phyloP scores from a whole-genome alignment of 1,284 basidiomycete species.

The Pseudozyma thailandica region DNA sequence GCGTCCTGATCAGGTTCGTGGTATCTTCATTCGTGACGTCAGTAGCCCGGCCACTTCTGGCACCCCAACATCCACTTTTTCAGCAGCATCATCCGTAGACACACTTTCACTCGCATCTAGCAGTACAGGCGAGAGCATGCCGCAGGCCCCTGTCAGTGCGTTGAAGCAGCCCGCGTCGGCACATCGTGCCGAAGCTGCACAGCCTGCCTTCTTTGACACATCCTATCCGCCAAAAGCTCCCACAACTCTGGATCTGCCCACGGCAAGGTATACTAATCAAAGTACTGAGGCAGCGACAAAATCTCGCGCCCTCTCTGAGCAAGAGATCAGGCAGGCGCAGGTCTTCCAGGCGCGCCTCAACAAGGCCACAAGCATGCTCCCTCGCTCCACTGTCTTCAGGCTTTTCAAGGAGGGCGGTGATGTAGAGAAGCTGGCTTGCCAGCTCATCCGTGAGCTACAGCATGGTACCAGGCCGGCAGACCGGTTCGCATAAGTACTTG shows the following conservation, averaged over 20 bases:
- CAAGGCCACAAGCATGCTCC: constrained; percentile 42
- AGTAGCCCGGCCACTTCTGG: constrained; percentile 17
- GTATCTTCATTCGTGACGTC: constrained; percentile 63
- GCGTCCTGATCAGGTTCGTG: constrained; percentile 55
- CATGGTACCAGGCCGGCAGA: constrained; percentile 46
- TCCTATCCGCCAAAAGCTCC: constrained; percentile 35
- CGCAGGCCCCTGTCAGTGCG: constrained; percentile 21
- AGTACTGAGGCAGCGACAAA: constrained; percentile 1
- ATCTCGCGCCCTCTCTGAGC: constrained; percentile 27
- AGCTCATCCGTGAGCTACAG: constrained; percentile 44
- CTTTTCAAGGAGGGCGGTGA: constrained; percentile 45
- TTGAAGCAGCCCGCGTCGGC: constrained; percentile 21
- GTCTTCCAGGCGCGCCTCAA: constrained; percentile 37
- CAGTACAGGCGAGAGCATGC: constrained; percentile 6
- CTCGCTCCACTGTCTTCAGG: constrained; percentile 45
- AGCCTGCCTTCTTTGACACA: constrained; percentile 30
- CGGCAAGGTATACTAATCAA: constrained; percentile 14
- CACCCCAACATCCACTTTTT: constrained; percentile 6
- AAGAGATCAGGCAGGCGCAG: constrained; percentile 37
- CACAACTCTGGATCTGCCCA: constrained; percentile 22
- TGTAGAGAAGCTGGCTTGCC: constrained; percentile 33
- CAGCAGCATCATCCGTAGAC: background rate
- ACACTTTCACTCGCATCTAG: background rate
- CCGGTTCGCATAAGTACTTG: constrained; percentile 6
- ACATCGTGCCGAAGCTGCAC: constrained; percentile 6